Base-by-base conservation (phyloP, 495 filamentous ascomycete species). In the Lasiosphaeria ovina region DNA sequence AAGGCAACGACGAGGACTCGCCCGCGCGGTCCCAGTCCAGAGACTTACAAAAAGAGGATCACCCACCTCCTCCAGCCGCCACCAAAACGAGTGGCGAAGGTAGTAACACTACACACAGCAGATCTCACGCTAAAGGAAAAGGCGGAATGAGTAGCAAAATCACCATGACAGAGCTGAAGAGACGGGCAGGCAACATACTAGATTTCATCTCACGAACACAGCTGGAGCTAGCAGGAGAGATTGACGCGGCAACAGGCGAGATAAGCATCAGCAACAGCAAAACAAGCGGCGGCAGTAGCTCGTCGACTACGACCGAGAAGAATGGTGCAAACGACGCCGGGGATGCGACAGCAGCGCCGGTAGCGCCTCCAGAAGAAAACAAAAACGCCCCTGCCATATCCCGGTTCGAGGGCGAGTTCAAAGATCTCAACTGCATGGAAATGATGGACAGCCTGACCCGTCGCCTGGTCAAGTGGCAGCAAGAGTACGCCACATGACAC, bases 141-240 rank as follows among this genome's bases (percentile, higher is more conserved):
- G 73, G 70, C 10, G 72, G 73, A 17, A 76, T 79, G 71, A 73
- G 51, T 17, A 87, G 84, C 64, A 91, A 89, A 70, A 85, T 92
- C 52, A 93, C 84, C 34, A 89, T 97, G 86, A 88, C 87, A 59
- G 93, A 97, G 63, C 94, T 97, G 89, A 92, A 91, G 74, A 83
- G 89, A 60, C 85, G 90, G 7, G 92, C 92, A 3, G 85, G 87
- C 3, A 87, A 81, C 12, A 93, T 98, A 57, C 78, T 95, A 14
- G 92, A 96, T 47, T 97, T 90, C 72, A 97, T 98, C 65, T 87
- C 89, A 7, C 85, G 90, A 50, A 93, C 91, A 63, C 93, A 97
- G 66, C 80, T 96, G 11, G 94, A 98, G 69, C 84, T 97, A 77
- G 93, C 91, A 0, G 85, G 76, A 35, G 81, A 85, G 45, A 54